Base-by-base conservation (phyloP, 352 stramenopile genomes). In the Phytophthora quininea region DNA sequence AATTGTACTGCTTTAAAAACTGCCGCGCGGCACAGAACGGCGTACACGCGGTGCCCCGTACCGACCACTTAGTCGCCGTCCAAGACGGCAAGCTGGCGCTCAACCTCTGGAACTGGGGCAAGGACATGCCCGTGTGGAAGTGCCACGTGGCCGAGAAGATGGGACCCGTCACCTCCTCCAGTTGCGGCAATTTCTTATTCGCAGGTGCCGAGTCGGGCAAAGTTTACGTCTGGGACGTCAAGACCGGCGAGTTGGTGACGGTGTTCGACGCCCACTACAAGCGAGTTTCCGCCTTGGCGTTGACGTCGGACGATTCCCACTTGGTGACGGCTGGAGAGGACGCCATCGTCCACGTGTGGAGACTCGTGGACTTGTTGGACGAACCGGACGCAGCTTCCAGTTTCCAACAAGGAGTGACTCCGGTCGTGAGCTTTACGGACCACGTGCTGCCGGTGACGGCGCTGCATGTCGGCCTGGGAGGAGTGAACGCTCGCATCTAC, bases 221-320 rank as follows among this genome's bases (percentile, higher is more conserved):
- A 64, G 74, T 96, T 49, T 95, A 95, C 70, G 74, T 95, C 7
- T 96, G 87, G 89, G 85, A 93, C 51, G 79, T 94, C 54, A 89
- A 88, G 60, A 93, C 86, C 0, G 89, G 89, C 50, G 84, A 90
- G 62, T 77, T 96, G 53, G 67, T 93, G 24, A 86, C 81, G 31
- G 85, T 91, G 35, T 95, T 87, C 67, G 88, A 96, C 53, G 89
- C 85, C 4, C 89, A 96, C 67, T 96, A 95, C 80, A 96, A 96
- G 80, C 83, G 75, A 58, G 81, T 93, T 30, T 84, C 77, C 15
- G 85, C 83, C 9, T 55, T 96, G 19, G 62, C 71, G 27, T 62
- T 95, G 5, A 93, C 86, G 43, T 77, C 66, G 9, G 86, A 95
- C 60, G 83, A 93, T 64, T 92, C 84, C 27, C 89, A 92, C 53